These are phyloP conservation scores for Sugiyamaella lignohabitans DNA, from an alignment of 805 yeast species.

Conservation along the genomic window DNA sequence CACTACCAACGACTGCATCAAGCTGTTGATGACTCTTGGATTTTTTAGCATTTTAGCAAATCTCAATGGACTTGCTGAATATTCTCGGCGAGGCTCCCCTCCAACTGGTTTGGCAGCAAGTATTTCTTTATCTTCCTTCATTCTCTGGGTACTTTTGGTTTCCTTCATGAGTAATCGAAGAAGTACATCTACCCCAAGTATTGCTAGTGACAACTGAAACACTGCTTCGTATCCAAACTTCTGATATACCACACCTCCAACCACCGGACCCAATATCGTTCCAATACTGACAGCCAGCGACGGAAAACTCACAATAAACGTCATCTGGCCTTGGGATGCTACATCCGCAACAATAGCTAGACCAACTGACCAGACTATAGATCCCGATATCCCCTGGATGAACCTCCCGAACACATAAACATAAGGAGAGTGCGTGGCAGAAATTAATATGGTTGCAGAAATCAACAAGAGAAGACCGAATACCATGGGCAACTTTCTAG, in stretches of 20 bases:
- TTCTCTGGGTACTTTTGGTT: not conserved
- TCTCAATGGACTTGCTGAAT: not conserved
- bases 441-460: conserved; percentile 28
- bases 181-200: conserved; percentile 26
- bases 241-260: conserved; percentile 32
- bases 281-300: conserved; percentile 29
- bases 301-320: conserved; percentile 28
- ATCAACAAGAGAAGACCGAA: conserved; percentile 27
- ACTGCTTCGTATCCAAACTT: conserved; percentile 31
- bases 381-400: conserved; percentile 31
- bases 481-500: conserved; percentile 27
- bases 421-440: conserved; percentile 22
- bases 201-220: conserved; percentile 27
- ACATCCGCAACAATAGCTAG: conserved; percentile 30
- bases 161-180: conserved; percentile 29
- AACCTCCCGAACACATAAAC: conserved; percentile 28
- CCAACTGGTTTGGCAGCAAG: not conserved
- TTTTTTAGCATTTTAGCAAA: conserved; percentile 9
- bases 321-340: conserved; percentile 27
- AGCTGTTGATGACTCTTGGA: conserved; percentile 20
- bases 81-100: no score
- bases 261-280: conserved; percentile 29
- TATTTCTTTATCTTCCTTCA: not conserved
- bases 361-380: conserved; percentile 33
- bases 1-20: conserved; percentile 24